These are phyloP conservation scores for Lagenidium sp. DNA, from an alignment of 352 stramenopile genomes.

Conservation along the genomic window DNA sequence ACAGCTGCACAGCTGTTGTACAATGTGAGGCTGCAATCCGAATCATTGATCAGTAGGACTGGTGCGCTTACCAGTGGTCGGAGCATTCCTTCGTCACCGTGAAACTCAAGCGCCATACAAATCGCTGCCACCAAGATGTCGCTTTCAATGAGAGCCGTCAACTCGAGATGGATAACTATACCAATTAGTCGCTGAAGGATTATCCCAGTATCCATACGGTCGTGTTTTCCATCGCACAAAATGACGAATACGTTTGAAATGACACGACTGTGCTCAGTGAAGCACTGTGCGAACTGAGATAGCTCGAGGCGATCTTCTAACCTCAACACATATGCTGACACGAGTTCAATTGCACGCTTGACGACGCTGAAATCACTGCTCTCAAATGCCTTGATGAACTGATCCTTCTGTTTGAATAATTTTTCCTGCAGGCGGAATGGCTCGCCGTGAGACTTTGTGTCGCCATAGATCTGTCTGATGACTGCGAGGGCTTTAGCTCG, in stretches of 20 bases:
- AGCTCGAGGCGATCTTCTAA: not conserved
- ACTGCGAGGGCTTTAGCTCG: constrained; percentile 3
- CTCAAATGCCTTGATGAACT: constrained; percentile 5
- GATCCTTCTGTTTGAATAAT: constrained; percentile 1
- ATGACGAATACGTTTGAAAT: constrained; percentile 3
- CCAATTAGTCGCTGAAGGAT: constrained; percentile 7
- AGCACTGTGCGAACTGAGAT: constrained; percentile 2
- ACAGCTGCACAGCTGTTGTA: constrained; percentile 6
- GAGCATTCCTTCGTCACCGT: constrained; percentile 4
- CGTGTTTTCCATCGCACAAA: constrained; percentile 1
- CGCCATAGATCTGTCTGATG: not conserved
- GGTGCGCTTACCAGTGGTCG: constrained; percentile 5
- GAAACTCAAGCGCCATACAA: not conserved
- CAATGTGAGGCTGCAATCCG: not conserved
- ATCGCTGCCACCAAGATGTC: constrained; percentile 7
- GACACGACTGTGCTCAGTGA: not conserved
- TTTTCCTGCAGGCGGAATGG: constrained; percentile 3
- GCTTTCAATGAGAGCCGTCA: constrained; percentile 4
- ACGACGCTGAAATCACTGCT: constrained; percentile 3
- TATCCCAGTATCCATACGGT: not conserved
- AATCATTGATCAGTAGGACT: not conserved
- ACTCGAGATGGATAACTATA: constrained; percentile 9
- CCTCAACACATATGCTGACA: constrained; percentile 2
- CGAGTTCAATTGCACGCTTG: constrained; percentile 8
- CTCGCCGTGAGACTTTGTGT: not conserved